Evolutionary conservation across 805 yeast genomes (phyloP).

Genomic region (Suhomyces prunicola): DNA sequence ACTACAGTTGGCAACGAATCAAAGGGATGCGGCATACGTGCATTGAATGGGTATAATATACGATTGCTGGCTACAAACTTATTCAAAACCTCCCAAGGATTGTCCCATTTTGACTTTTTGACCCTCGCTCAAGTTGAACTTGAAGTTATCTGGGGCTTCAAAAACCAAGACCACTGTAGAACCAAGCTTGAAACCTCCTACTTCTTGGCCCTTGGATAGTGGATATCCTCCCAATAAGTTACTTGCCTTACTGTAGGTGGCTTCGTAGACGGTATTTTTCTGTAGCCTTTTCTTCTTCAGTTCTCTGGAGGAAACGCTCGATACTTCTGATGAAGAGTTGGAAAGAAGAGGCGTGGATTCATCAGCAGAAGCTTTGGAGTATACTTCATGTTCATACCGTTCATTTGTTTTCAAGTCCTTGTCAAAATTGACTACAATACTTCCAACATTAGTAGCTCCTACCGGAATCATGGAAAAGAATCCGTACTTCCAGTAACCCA

Average conservation of each 20-base stretch:
- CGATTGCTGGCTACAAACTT: not conserved
- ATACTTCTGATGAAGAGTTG: constrained; percentile 9
- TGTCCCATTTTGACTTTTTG: constrained; percentile 85
- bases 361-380: constrained; percentile 21
- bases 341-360: constrained; percentile 33
- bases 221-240: constrained; percentile 81
- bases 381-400: constrained; percentile 50
- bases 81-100: constrained; percentile 53
- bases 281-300: constrained; percentile 37
- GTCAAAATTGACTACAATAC: constrained; percentile 88
- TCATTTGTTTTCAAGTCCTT: constrained; percentile 84
- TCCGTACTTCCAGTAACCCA: constrained; percentile 96
- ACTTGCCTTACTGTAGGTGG: constrained; percentile 82
- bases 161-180: constrained; percentile 95
- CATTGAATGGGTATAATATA: not conserved
- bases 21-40: not conserved
- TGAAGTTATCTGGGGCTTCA: constrained; percentile 85
- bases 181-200: constrained; percentile 96
- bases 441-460: constrained; percentile 98
- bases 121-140: constrained; percentile 68
- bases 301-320: constrained; percentile 8
- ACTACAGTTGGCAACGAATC: not conserved
- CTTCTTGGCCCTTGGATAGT: constrained; percentile 83
- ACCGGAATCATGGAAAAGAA: constrained; percentile 99
- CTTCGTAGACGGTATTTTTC: constrained; percentile 88